phyloP scores from a whole-genome alignment of 345 rosid genomes.

The Lumnitzera littorea region DNA sequence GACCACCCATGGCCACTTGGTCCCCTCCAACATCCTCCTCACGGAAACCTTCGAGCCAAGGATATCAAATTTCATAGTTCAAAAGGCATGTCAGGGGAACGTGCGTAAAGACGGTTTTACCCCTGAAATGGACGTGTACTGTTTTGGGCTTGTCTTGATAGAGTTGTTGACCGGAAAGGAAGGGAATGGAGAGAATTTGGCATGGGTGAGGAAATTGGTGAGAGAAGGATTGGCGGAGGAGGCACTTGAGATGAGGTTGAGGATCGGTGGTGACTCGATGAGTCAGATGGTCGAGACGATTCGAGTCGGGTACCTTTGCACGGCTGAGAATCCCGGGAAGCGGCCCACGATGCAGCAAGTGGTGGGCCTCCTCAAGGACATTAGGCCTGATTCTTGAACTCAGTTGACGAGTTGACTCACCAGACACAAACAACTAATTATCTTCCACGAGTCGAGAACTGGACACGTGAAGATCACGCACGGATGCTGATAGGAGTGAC shows the following conservation, averaged over 20 bases:
- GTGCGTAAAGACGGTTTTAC: not conserved
- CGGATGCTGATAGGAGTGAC: no score
- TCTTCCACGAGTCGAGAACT: no score
- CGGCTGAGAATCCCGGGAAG: conserved; percentile 69
- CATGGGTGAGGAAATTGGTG: conserved; percentile 47
- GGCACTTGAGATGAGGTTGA: conserved; percentile 59
- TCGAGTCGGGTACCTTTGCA: conserved; percentile 72
- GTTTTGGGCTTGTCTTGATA: conserved; percentile 63
- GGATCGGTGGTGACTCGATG: conserved; percentile 40
- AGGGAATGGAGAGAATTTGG: conserved; percentile 49
- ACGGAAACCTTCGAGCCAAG: conserved; percentile 66
- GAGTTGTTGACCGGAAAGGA: conserved; percentile 67
- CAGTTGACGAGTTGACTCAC: no score
- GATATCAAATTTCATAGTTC: conserved; percentile 67
- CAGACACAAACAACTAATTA: no score
- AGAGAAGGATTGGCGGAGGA: conserved; percentile 56
- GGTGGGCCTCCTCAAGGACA: conserved; percentile 75
- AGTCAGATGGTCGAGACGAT: conserved; percentile 78
- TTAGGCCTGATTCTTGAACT: conserved; percentile 20
- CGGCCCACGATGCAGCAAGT: conserved; percentile 95
- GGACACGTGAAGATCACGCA: no score
- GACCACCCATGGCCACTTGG: conserved; percentile 69
- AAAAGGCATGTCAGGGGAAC: conserved; percentile 13
- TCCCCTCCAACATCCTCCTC: conserved; percentile 68
- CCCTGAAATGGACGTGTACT: conserved; percentile 50